Base-by-base conservation (phyloP, 108 stramenopile genomes). In the Bacterosira constricta region DNA sequence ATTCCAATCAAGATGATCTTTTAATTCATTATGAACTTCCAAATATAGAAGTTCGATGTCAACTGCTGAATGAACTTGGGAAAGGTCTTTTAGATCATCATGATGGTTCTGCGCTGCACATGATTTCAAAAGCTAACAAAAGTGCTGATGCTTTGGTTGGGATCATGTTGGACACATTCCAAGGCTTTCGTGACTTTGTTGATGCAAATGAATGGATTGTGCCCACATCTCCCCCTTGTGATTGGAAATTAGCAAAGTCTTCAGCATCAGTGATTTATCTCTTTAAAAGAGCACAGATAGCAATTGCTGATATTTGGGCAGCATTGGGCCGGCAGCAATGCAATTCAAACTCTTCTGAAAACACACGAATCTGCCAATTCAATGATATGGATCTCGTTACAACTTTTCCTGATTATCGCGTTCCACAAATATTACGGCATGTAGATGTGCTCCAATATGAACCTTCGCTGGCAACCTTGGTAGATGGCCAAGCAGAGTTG, bases 381-480 rank as follows among this genome's bases (percentile, higher is more conserved):
- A 36, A 42, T 21, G 88, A 88, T 57, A 82, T 86, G 46, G 20
- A 75, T 36, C 67, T 76, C 26, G 35, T 97, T 35, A 96, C 96
- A 2, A 96, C 92, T 49, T 97, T 97, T 80, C 93, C 96, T 27
- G 96, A 97, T 66, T 97, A 97, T 70, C 87, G 96, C 23, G 88
- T 97, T 0, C 96, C 96, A 29, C 96, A 97, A 67, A 63, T 97
- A 15, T 75, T 97, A 17, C 89, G 94, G 0, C 82, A 92, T 69
- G 65, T 70, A 26, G 76, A 71, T 35, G 85, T 88, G n/a, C 39
- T 97, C 57, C 47, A 82, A 45, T 97, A 97, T 64, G 53, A 54
- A n/a, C 71, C 80, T 9, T 37, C 38, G 2, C 66, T 97, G 35
- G 79, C 81, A 13, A 35, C 31, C 2, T 46, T 38, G 52, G 88